A percentile compares a stretch with the other conserved stretches of the same genome.
phyloP scores from a whole-genome alignment of 768 basidiomycete genomes.

The Auricularia sp. region DNA sequence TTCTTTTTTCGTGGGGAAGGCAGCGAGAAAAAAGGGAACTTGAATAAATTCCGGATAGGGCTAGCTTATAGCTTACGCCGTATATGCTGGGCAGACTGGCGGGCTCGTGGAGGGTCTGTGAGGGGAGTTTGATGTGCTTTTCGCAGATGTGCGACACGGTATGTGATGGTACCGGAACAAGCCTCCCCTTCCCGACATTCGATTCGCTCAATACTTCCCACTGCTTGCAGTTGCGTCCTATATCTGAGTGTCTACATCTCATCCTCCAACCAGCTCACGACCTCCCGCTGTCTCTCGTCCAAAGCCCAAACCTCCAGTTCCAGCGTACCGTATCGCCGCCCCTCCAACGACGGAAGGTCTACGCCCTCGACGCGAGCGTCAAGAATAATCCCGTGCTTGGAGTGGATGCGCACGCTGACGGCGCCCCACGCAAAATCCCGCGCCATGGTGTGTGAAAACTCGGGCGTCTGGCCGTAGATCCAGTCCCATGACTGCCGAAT shows the following conservation, averaged over 20 bases:
- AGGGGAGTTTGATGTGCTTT: no score
- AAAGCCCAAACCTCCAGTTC: background rate
- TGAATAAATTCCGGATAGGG: no score
- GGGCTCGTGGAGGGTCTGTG: no score
- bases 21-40: no score
- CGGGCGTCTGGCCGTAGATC: conserved; percentile 87
- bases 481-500: conserved; percentile 75
- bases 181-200: no score
- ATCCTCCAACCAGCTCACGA: background rate
- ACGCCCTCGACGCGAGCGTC: background rate
- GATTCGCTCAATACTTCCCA: no score
- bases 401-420: conserved; percentile 35
- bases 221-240: no score
- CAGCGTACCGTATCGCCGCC: background rate
- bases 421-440: conserved; percentile 30
- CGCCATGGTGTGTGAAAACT: conserved; percentile 62
- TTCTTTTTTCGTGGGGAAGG: no score
- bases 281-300: background rate
- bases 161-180: no score
- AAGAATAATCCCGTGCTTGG: conserved; percentile 59
- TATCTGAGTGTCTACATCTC: background rate
- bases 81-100: no score
- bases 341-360: background rate
- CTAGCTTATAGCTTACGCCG: no score
- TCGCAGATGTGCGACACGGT: no score